Percentiles rank a stretch among this genome's conserved stretches.
Conservation (phyloP, 2,329 filamentous ascomycete species). For the Diaporthe citriasiana region DNA sequence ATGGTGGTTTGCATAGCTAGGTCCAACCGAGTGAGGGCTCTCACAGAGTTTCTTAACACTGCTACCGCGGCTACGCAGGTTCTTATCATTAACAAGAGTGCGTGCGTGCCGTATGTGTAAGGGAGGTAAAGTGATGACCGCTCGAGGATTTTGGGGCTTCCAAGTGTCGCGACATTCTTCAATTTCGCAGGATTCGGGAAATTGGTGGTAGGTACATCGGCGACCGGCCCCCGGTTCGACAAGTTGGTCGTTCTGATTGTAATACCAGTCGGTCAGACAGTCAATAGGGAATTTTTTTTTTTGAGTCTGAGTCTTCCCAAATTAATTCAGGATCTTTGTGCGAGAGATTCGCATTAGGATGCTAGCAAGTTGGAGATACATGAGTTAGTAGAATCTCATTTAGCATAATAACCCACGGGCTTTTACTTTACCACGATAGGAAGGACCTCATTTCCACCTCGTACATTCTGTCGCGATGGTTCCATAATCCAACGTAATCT, state of each 20-base stretch:
- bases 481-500: background rate
- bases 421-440: background rate
- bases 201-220: background rate
- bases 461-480: background rate
- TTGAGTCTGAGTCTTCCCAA: background rate
- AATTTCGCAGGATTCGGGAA: too few species aligned
- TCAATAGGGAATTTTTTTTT: background rate
- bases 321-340: background rate
- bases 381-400: background rate
- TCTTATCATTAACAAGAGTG: slow-evolving; percentile 6
- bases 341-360: background rate
- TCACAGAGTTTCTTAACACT: background rate
- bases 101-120: background rate
- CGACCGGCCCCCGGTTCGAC: background rate
- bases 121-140: too few species aligned
- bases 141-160: too few species aligned
- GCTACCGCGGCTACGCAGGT: background rate
- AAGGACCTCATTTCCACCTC: background rate
- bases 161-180: background rate
- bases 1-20: slow-evolving; percentile 17
- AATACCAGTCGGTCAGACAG: slow-evolving; percentile 15
- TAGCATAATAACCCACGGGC: too few species aligned
- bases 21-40: slow-evolving; percentile 12
- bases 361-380: background rate
- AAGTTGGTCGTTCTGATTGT: background rate